These are phyloP conservation scores for Tripterygium wilfordii DNA, from an alignment of 177 flowering plant genomes.

Conservation along the genomic window DNA sequence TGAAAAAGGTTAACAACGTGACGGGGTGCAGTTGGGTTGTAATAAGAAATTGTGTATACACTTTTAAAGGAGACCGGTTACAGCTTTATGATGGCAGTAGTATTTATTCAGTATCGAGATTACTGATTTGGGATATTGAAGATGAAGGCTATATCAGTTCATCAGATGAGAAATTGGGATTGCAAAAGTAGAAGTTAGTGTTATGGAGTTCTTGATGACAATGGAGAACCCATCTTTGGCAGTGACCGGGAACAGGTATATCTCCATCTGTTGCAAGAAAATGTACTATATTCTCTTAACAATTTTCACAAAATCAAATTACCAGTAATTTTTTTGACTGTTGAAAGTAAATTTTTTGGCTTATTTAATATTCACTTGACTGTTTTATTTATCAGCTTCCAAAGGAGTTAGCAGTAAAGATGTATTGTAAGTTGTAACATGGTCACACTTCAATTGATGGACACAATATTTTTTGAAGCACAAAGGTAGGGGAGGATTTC, in stretches of 20 bases:
- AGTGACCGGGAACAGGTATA: conserved; percentile 23
- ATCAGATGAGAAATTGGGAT: too few species aligned
- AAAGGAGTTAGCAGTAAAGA: conserved; percentile 58
- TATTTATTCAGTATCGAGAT: conserved; percentile 24
- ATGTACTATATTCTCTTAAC: too few species aligned
- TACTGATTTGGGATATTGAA: conserved; percentile 30
- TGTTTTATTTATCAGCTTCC: conserved; percentile 34
- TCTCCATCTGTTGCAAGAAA: not conserved
- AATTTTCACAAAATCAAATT: not conserved
- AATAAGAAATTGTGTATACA: conserved; percentile 24
- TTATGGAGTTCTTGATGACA: conserved; percentile 40
- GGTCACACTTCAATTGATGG: conserved; percentile 83
- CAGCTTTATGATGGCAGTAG: conserved; percentile 27
- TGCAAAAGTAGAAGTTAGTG: too few species aligned
- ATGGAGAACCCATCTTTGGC: conserved; percentile 21
- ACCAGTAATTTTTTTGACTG: too few species aligned
- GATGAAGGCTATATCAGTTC: conserved; percentile 11
- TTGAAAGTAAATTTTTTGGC: not conserved
- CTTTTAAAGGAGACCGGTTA: conserved; percentile 32
- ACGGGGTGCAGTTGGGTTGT: conserved; percentile 53
- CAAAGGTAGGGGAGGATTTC: conserved; percentile 93
- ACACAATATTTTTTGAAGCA: conserved; percentile 68
- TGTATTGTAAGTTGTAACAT: conserved; percentile 64
- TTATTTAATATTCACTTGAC: not conserved
- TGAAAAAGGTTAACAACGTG: conserved; percentile 21